Evolutionary conservation across 805 yeast species (phyloP).

Genomic region (Yamadazyma kitorensis): DNA sequence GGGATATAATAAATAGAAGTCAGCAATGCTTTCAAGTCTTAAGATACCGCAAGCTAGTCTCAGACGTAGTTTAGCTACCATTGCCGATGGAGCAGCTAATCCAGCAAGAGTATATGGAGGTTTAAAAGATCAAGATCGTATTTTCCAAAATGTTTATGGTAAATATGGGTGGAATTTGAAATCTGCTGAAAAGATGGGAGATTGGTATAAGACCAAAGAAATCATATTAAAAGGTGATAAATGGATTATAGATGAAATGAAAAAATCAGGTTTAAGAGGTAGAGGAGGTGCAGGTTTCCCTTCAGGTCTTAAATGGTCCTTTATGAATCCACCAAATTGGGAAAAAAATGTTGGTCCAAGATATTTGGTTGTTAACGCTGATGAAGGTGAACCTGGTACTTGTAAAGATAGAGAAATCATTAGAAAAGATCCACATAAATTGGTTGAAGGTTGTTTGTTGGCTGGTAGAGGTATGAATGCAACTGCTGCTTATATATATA

Average conservation of each 20-base stretch:
- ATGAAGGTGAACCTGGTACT: constrained; percentile 94
- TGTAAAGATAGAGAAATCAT: constrained; percentile 91
- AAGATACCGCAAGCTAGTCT: constrained; percentile 18
- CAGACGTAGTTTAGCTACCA: constrained; percentile 42
- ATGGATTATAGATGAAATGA: constrained; percentile 88
- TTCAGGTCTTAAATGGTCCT: constrained; percentile 86
- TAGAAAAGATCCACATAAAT: constrained; percentile 88
- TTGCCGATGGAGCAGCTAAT: constrained; percentile 45
- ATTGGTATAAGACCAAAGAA: constrained; percentile 91
- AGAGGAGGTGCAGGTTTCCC: constrained; percentile 96
- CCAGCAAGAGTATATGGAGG: constrained; percentile 67
- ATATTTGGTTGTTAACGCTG: constrained; percentile 86
- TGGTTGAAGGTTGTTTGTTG: constrained; percentile 86
- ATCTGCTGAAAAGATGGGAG: constrained; percentile 76
- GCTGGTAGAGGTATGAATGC: constrained; percentile 94
- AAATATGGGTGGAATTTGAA: constrained; percentile 74
- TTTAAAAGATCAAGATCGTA: constrained; percentile 77
- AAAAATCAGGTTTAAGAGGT: constrained; percentile 81
- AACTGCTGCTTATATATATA: constrained; percentile 87
- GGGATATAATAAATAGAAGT: too few relatives aligned
- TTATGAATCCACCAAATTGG: constrained; percentile 96
- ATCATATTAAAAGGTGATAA: constrained; percentile 77
- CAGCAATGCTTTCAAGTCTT: constrained; percentile 12
- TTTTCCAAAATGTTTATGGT: constrained; percentile 80
- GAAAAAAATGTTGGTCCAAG: constrained; percentile 88